Evolutionary conservation across 495 filamentous ascomycete species (phyloP).

Genomic region (Hapsidospora chrysogenum): DNA sequence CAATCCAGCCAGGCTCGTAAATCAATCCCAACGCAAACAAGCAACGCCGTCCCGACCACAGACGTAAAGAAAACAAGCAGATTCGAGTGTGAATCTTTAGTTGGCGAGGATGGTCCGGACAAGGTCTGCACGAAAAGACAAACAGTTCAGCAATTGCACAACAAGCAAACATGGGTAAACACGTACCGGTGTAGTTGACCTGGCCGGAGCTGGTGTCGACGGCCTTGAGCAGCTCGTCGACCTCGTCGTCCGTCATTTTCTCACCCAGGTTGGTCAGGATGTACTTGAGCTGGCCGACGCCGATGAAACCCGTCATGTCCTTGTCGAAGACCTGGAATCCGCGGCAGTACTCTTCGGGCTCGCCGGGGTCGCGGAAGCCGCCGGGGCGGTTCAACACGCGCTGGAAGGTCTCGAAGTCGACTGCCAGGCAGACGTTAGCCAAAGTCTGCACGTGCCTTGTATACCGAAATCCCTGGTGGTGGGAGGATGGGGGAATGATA

Average conservation of each 20-base stretch:
- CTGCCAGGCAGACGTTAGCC: constrained; percentile 24
- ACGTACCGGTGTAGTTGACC: constrained; percentile 86
- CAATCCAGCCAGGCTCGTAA: too few species aligned
- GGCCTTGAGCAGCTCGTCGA: constrained; percentile 93
- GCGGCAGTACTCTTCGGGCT: constrained; percentile 93
- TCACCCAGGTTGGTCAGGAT: constrained; percentile 93
- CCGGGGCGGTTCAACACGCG: constrained; percentile 93
- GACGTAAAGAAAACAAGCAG: too few species aligned
- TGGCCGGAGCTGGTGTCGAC: constrained; percentile 87
- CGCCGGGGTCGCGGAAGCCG: constrained; percentile 93
- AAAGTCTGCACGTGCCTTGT: not conserved
- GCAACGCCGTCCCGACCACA: not conserved
- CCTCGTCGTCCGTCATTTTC: constrained; percentile 97
- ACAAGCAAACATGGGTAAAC: not conserved
- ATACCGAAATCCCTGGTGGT: not conserved
- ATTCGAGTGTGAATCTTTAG: constrained; percentile 31
- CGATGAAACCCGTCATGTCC: constrained; percentile 95
- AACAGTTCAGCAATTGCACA: constrained; percentile 5
- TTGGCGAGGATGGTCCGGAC: constrained; percentile 91
- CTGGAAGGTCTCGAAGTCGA: constrained; percentile 94
- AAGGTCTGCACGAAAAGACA: constrained; percentile 39
- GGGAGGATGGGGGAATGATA: constrained; percentile 5
- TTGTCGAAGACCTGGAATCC: constrained; percentile 99
- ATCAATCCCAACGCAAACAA: too few species aligned
- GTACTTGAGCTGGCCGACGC: constrained; percentile 89